Evolutionary conservation across 306 rosid genomes (phyloP), one percentile per base, ranked within the genome.

Genomic region (Quercus robur): DNA sequence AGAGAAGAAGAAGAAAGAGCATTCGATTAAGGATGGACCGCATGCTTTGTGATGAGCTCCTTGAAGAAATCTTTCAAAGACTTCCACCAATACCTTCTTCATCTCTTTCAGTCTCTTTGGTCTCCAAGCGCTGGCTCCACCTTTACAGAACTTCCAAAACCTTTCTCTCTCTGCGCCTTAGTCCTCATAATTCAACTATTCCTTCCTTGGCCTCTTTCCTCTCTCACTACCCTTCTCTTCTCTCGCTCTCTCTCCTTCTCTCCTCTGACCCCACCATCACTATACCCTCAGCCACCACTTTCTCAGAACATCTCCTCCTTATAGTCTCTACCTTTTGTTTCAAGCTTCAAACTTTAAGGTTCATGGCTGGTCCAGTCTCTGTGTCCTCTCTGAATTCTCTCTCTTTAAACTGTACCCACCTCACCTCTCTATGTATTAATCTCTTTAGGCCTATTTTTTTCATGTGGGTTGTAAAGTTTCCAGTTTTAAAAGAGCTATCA

Each of bases 111-210:
- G 85, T 95, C 38, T 80, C 96, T 75, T 76, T 95, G 7, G 98
- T 95, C 78, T 93, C 86, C 74, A 93, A 88, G 78, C 94, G 98
- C 14, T 95, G 99, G 99, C 99, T 95, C 64, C 67, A 44, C 58
- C 94, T 95, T 78, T 85, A 76, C 86, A 91, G 99, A 21, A 80
- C 91, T 14, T 91, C 96, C 52, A 87, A 26, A 57, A 87, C 90
- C 70, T 80, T 92, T 51, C 91, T 95, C 41, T 89, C 96, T 38
- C 96, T 95, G 30, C 91, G 82, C 17, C 67, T 91, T 57, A 31
- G 80, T 49, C 78, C 81, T 51, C 85, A 57, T 31, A 73, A 23
- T 64, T 82, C 87, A 18, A 5, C 78, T 4, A 12, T 85, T 28
- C 80, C 88, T 23, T 84, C 91, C 76, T 80, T 90, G 55, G 62